phyloP scores from a whole-genome alignment of 192 early-diverging fungal genomes.

The Funneliformis mosseae region DNA sequence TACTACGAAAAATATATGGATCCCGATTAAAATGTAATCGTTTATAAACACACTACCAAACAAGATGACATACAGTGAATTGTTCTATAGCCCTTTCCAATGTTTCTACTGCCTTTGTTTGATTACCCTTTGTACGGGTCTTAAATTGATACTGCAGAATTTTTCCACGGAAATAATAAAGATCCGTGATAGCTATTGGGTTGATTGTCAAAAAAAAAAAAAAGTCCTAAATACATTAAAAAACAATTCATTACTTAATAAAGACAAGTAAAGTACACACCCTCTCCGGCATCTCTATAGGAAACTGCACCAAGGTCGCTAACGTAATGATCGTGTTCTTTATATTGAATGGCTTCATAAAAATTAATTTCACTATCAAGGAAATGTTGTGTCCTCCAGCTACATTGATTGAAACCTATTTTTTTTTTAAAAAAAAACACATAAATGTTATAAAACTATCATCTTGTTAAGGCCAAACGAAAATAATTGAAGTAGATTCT shows the following conservation, averaged over 20 bases:
- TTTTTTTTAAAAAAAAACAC: too few relatives aligned
- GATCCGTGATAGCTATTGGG: background rate
- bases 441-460: background rate
- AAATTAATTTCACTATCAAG: conserved; percentile 16
- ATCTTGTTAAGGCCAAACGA: background rate
- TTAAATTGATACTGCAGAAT: conserved; percentile 52
- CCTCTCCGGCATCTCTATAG: background rate
- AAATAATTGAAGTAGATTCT: background rate
- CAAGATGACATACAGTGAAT: conserved; percentile 40
- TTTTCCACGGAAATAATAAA: conserved; percentile 63
- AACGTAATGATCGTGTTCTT: conserved; percentile 8
- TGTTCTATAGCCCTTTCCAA: conserved; percentile 59
- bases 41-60: background rate
- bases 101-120: conserved; percentile 57
- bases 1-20: conserved; percentile 35
- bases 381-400: conserved; percentile 16
- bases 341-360: conserved; percentile 16
- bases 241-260: background rate
- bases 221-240: background rate
- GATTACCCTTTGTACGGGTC: conserved; percentile 50
- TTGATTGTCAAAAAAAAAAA: background rate
- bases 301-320: conserved; percentile 3
- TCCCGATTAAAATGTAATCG: background rate
- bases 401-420: conserved; percentile 8
- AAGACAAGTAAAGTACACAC: background rate